Percentiles rank a stretch among this genome's conserved stretches.
phyloP scores from a whole-genome alignment of 2,329 filamentous ascomycete genomes.

The Ophiostoma sp. region DNA sequence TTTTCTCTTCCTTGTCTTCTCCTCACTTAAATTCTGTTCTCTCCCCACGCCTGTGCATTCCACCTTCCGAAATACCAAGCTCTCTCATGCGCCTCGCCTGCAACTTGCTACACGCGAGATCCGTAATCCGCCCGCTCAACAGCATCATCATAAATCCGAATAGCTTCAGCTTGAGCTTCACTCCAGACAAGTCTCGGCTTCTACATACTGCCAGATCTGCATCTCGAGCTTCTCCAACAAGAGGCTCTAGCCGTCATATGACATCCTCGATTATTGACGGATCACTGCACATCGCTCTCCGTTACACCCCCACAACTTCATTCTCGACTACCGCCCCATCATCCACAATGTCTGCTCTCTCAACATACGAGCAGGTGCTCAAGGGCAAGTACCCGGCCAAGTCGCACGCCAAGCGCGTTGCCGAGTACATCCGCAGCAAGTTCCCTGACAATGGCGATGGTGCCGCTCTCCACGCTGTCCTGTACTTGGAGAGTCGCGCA shows the following conservation, averaged over 20 bases:
- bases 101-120: not conserved
- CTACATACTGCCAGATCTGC: not conserved
- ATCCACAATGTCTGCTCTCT: conserved; percentile 21
- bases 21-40: not conserved
- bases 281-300: conserved; percentile 9
- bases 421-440: conserved; percentile 65
- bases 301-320: not conserved
- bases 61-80: not conserved
- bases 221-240: not conserved
- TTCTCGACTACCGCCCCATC: not conserved
- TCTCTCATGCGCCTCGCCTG: conserved; percentile 18
- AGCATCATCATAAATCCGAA: not conserved
- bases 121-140: not conserved
- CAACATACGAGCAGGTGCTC: conserved; percentile 42
- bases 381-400: conserved; percentile 73
- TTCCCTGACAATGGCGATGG: conserved; percentile 46
- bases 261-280: conserved; percentile 2
- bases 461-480: conserved; percentile 53
- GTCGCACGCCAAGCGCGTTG: conserved; percentile 77
- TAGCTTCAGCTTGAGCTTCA: not conserved
- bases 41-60: not conserved
- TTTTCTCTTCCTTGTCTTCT: not conserved
- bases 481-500: conserved; percentile 84
- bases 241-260: conserved; percentile 5
- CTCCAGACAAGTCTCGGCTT: not conserved